These are phyloP conservation scores for Zygoascus ofunaensis DNA, from an alignment of 805 yeast species.

Conservation along the genomic window DNA sequence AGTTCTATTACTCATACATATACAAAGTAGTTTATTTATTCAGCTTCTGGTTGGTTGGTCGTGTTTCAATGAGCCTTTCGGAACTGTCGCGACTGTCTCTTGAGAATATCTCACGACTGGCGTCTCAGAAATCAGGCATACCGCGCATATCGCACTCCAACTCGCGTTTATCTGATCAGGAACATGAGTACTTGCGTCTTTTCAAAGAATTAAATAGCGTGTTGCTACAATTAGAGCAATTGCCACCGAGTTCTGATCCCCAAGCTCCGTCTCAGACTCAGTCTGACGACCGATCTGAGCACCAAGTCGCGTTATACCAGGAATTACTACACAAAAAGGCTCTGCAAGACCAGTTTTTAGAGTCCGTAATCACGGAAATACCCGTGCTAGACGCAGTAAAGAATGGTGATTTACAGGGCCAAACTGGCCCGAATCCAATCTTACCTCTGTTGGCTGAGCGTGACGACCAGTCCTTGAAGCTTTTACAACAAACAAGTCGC, in stretches of 20 bases:
- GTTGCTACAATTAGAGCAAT: slow-evolving; percentile 1
- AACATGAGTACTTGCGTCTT: slow-evolving; percentile 7
- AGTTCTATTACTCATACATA: too few species aligned
- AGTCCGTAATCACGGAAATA: not conserved
- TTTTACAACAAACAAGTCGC: not conserved
- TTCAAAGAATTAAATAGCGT: not conserved
- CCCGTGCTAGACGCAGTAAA: slow-evolving; percentile 5
- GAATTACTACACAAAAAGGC: not conserved
- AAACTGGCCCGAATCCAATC: slow-evolving; percentile 2
- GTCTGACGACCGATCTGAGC: not conserved
- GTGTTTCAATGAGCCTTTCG: not conserved
- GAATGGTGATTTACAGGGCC: not conserved
- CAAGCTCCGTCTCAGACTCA: not conserved
- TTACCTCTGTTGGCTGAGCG: slow-evolving; percentile 3
- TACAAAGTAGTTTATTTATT: too few species aligned
- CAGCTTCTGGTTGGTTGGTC: too few species aligned
- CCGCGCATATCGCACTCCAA: slow-evolving; percentile 6
- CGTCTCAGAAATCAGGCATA: slow-evolving; percentile 9
- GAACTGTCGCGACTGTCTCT: slow-evolving; percentile 4
- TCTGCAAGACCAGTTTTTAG: slow-evolving; percentile 4
- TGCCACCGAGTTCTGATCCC: not conserved
- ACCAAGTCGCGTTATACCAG: not conserved
- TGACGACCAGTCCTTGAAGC: not conserved
- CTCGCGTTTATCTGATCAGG: slow-evolving; percentile 6
- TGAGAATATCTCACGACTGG: slow-evolving; percentile 1